Percentiles rank a stretch among this genome's conserved stretches.
phyloP scores from a whole-genome alignment of 352 stramenopile genomes.

The Pythium coloratum region DNA sequence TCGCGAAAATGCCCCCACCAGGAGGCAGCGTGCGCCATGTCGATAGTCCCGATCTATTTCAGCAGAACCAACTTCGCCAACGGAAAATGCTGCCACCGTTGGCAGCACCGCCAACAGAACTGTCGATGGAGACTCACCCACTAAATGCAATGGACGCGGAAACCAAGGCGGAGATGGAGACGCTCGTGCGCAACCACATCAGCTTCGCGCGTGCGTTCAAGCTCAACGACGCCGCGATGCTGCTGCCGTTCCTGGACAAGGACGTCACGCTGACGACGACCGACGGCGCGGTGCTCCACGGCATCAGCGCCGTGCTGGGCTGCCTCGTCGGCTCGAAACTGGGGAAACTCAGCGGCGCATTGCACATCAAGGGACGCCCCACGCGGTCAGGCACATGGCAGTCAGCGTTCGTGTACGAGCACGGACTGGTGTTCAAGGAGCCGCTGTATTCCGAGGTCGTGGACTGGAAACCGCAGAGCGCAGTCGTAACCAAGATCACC shows the following conservation, averaged over 20 bases:
- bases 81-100: conserved; percentile 27
- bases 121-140: conserved; percentile 11
- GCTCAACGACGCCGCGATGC: conserved; percentile 69
- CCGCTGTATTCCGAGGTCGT: conserved; percentile 68
- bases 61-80: conserved; percentile 15
- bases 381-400: conserved; percentile 46
- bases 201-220: conserved; percentile 70
- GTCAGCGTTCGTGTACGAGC: conserved; percentile 75
- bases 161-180: conserved; percentile 36
- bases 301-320: conserved; percentile 64
- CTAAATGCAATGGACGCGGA: background rate
- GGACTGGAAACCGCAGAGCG: conserved; percentile 52
- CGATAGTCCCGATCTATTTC: background rate
- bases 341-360: conserved; percentile 63
- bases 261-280: conserved; percentile 53
- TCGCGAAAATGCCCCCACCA: background rate
- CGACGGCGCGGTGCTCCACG: conserved; percentile 46
- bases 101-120: conserved; percentile 14
- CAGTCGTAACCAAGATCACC: conserved; percentile 15
- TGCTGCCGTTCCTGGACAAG: conserved; percentile 63
- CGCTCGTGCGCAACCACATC: conserved; percentile 57
- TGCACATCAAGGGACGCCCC: conserved; percentile 66
- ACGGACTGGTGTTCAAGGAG: conserved; percentile 69
- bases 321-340: conserved; percentile 69
- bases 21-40: background rate